Evolutionary conservation across 2,329 filamentous ascomycete species (phyloP), one percentile per base, ranked within the genome.

Genomic region (Cladophialophora psammophila): DNA sequence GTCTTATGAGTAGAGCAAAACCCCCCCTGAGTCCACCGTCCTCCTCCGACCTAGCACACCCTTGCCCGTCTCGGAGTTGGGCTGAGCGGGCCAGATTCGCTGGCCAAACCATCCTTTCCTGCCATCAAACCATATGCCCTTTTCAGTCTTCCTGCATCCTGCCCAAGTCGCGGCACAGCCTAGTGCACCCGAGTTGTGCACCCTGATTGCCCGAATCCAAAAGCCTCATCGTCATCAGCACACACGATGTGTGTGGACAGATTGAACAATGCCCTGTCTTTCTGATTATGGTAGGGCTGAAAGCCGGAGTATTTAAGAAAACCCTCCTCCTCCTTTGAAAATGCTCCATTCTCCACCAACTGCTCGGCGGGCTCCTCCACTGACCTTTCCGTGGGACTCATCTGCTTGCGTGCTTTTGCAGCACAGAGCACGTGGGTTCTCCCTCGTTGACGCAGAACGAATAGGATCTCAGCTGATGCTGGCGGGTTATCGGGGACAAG

Each of bases 101-200:
- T 67, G 65, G 60, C 60, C 60, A 64, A 67, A 67, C 65, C 45
- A 60, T 55, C 60, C 48, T 60, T 36, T 54, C 60, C 40, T 60
- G 55, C 56, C 65, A 38, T 60, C n/a, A 18, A 36, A 36, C 20
- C 52, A 50, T 40, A 40, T 13, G 42, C 18, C 40, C 7, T 45
- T 55, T 56, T 32, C 64, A 63, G 36, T 52, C 35, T n/a, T 65
- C 52, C 38, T 55, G 63, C 57, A 65, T 15, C 54, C 26, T 20
- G 52, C 52, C 60, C 52, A 53, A 53, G 64, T 63, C 60, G 31
- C 50, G 34, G 38, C 40, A 31, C 42, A 64, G 20, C 50, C 55
- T 59, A 64, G 62, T 64, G 62, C 55, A 50, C 8, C 35, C 52
- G 36, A 56, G 50, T 48, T 36, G 42, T 56, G 50, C 50, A 56